Percentiles rank a stretch among this genome's conserved stretches.
Evolutionary conservation across 2,329 filamentous ascomycete genomes (phyloP).

Genomic region (Ophiostoma australiae): DNA sequence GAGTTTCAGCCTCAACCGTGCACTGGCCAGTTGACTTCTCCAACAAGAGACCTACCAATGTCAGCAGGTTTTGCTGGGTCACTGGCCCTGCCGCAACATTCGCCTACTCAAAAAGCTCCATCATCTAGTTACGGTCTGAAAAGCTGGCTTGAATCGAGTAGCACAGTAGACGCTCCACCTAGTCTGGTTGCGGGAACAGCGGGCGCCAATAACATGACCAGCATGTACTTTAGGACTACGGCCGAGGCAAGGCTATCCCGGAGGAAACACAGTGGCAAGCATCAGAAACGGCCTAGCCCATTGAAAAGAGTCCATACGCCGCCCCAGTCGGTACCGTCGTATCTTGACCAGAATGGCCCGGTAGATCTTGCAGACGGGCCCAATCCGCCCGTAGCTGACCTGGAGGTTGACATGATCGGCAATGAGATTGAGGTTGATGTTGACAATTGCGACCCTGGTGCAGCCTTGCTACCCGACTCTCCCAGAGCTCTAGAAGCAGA

Average conservation of each 20-base stretch:
- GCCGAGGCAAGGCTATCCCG: background rate
- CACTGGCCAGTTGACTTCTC: background rate
- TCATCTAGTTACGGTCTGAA: constrained; percentile 25
- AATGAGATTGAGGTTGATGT: background rate
- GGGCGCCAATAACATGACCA: background rate
- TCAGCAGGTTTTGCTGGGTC: background rate
- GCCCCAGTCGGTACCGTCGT: background rate
- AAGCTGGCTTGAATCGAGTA: constrained; percentile 23
- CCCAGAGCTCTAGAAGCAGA: background rate
- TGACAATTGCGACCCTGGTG: background rate
- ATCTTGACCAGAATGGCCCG: background rate
- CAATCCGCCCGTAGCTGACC: background rate
- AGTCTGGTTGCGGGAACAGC: background rate
- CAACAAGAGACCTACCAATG: background rate
- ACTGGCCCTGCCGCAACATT: background rate
- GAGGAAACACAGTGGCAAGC: background rate
- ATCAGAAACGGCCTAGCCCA: background rate
- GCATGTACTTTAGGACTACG: background rate
- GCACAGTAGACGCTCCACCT: constrained; percentile 6
- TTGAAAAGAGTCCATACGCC: background rate
- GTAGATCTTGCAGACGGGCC: background rate
- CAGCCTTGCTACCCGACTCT: background rate
- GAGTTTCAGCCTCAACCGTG: background rate
- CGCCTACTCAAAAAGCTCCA: constrained; percentile 10
- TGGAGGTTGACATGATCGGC: constrained; percentile 5